A percentile compares a stretch with the other conserved stretches of the same genome.
phyloP scores from a whole-genome alignment of 2,329 filamentous ascomycete species.

The Claviceps pazoutovae region DNA sequence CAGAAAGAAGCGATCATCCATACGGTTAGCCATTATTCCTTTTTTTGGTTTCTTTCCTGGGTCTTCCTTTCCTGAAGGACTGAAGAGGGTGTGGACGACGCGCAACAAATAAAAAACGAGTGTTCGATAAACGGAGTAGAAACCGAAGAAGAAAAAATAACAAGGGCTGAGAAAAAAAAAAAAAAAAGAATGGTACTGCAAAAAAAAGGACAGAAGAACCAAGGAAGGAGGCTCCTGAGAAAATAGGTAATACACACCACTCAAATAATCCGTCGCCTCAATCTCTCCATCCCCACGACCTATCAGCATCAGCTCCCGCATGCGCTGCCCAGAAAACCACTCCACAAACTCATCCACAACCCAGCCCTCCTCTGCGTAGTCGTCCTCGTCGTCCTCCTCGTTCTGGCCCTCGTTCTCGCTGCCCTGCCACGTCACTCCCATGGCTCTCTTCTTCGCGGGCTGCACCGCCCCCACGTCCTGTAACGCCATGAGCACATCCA shows the following conservation, averaged over 20 bases:
- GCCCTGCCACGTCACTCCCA: slow-evolving; percentile 54
- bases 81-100: too few relatives aligned
- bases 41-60: too few relatives aligned
- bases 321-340: slow-evolving; percentile 63
- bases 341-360: slow-evolving; percentile 65
- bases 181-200: too few relatives aligned
- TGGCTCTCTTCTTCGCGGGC: slow-evolving; percentile 45
- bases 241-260: slow-evolving; percentile 29
- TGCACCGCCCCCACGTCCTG: slow-evolving; percentile 65
- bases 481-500: slow-evolving; percentile 75
- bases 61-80: too few relatives aligned
- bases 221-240: background rate
- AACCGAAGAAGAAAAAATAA: too few relatives aligned
- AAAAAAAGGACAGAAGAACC: background rate
- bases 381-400: slow-evolving; percentile 47
- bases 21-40: background rate
- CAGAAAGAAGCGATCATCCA: too few relatives aligned
- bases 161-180: too few relatives aligned
- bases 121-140: too few relatives aligned
- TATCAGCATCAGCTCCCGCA: slow-evolving; percentile 69
- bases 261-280: slow-evolving; percentile 56
- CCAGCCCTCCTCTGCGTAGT: slow-evolving; percentile 33
- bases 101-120: too few relatives aligned
- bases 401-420: background rate
- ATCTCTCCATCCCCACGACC: slow-evolving; percentile 56